phyloP scores from a whole-genome alignment of 306 rosid genomes.

The Parietaria judaica region DNA sequence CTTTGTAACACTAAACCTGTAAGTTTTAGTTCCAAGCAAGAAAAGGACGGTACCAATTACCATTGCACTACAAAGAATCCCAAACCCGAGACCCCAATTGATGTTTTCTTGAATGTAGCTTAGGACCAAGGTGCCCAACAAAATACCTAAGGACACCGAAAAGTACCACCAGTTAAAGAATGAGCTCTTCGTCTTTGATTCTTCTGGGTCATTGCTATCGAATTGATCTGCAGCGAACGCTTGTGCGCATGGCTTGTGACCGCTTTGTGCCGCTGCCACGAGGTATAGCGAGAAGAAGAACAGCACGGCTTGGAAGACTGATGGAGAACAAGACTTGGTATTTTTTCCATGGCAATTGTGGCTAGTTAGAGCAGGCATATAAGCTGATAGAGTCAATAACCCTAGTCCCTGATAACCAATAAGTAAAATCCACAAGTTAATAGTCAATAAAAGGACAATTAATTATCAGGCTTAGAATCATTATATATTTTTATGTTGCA shows the following conservation, averaged over 20 bases:
- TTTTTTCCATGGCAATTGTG: constrained; percentile 22
- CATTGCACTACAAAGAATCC: constrained; percentile 5
- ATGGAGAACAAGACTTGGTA: constrained; percentile 20
- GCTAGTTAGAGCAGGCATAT: constrained; percentile 27
- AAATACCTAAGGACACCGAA: constrained; percentile 23
- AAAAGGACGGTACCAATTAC: background rate
- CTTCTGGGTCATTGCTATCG: constrained; percentile 45
- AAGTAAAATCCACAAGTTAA: no score
- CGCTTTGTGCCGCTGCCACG: no score
- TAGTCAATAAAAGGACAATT: no score
- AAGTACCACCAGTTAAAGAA: constrained; percentile 78
- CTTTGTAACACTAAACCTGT: constrained; percentile 5
- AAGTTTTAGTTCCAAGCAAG: constrained; percentile 10
- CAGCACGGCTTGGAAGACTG: constrained; percentile 27
- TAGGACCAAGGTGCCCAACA: constrained; percentile 13
- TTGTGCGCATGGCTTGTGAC: constrained; percentile 66
- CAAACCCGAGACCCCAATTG: constrained; percentile 11
- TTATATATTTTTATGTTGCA: no score
- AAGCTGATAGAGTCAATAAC: constrained; percentile 45
- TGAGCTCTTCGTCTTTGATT: no score
- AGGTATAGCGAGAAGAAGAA: constrained; percentile 55
- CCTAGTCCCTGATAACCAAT: constrained; percentile 71
- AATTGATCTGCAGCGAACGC: constrained; percentile 77
- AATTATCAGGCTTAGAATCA: no score
- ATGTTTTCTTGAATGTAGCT: constrained; percentile 1